Conservation (phyloP, 108 stramenopile genomes). For the Pseudonitzschia multiseries region DNA sequence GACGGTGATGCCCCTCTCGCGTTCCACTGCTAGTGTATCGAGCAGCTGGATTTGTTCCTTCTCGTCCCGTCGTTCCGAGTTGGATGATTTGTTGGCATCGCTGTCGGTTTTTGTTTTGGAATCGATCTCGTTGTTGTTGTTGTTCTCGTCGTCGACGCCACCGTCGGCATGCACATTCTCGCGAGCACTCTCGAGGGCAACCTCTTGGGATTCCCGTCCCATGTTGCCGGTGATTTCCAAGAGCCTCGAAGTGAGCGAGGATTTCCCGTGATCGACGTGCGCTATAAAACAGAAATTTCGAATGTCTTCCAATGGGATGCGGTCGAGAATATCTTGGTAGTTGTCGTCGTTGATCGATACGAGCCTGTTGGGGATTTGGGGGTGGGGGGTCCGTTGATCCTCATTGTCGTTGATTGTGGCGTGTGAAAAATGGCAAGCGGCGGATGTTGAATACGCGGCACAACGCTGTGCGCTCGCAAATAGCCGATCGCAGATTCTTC, state of each 20-base stretch:
- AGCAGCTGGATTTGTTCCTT: slow-evolving; percentile 91
- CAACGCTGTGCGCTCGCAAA: not conserved
- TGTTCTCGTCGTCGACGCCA: not conserved
- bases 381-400: not conserved
- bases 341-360: slow-evolving; percentile 63
- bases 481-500: not conserved
- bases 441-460: not conserved
- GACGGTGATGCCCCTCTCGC: slow-evolving; percentile 96
- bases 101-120: too few relatives aligned
- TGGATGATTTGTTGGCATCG: not conserved
- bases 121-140: not conserved
- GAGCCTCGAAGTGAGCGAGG: slow-evolving; percentile 74
- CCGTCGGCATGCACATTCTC: slow-evolving; percentile 5
- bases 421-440: not conserved
- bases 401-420: not conserved
- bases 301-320: slow-evolving; percentile 78
- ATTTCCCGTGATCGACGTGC: slow-evolving; percentile 95
- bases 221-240: slow-evolving; percentile 88
- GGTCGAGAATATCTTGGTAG: slow-evolving; percentile 45
- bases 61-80: slow-evolving; percentile 14
- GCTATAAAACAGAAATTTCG: slow-evolving; percentile 87
- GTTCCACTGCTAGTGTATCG: slow-evolving; percentile 94
- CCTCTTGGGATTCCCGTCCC: slow-evolving; percentile 57
- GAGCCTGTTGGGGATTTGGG: slow-evolving; percentile 11
- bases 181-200: slow-evolving; percentile 44